Percentiles rank a stretch among this genome's conserved stretches.
phyloP scores from a whole-genome alignment of 768 basidiomycete species.

The Hypholoma sublateritium region DNA sequence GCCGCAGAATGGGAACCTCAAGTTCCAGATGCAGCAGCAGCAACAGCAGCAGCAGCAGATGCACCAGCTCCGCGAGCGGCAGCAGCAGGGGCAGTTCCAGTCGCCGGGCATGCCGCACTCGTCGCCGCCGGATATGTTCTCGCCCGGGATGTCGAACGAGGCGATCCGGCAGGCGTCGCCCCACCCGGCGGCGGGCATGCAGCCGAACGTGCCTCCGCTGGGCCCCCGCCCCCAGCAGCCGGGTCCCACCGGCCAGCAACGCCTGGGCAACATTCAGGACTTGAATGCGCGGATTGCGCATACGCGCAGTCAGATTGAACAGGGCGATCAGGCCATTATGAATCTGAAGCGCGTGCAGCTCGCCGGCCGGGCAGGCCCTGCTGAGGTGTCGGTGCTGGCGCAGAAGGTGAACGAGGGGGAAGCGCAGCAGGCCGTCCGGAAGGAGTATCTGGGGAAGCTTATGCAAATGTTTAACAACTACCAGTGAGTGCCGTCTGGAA shows the following conservation, averaged over 20 bases:
- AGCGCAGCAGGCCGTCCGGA: constrained; percentile 30
- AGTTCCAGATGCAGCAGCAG: constrained; percentile 25
- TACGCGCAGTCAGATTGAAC: constrained; percentile 8
- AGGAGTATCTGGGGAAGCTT: constrained; percentile 40
- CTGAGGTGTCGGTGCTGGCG: constrained; percentile 8
- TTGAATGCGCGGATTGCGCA: constrained; percentile 3
- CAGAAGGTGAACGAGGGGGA: constrained; percentile 16
- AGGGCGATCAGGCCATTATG: constrained; percentile 8
- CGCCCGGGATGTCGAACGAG: constrained; percentile 43
- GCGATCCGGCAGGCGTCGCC: constrained; percentile 51
- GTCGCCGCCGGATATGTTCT: constrained; percentile 44
- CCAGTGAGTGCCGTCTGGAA: not conserved
- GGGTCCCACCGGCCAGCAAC: not conserved
- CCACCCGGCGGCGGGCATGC: constrained; percentile 34
- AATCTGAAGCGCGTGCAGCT: not conserved
- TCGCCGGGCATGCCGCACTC: constrained; percentile 37
- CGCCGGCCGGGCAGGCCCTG: constrained; percentile 9
- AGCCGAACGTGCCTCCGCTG: constrained; percentile 6
- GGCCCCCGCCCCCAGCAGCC: not conserved
- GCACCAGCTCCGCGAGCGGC: constrained; percentile 26
- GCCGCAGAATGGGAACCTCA: constrained; percentile 39
- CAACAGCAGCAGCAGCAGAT: constrained; percentile 31
- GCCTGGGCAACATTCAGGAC: not conserved
- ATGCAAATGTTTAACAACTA: constrained; percentile 8
- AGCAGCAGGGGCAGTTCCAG: constrained; percentile 25